Conservation (phyloP, 352 stramenopile genomes). For the Pythium coloratum region DNA sequence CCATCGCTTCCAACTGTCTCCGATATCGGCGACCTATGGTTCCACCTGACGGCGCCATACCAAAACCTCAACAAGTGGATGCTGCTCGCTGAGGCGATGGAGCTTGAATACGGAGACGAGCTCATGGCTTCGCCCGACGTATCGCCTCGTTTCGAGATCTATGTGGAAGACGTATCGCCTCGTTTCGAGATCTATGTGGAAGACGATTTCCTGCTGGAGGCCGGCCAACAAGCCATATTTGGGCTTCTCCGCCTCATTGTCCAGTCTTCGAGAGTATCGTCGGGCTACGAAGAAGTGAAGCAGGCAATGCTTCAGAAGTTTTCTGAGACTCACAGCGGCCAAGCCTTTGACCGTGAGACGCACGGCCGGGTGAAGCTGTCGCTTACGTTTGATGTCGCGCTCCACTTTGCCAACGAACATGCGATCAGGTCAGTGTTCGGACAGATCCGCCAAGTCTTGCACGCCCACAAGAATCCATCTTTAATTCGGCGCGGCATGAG, state of each 20-base stretch:
- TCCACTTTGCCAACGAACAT: constrained; percentile 16
- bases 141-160: no score
- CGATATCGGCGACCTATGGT: constrained; percentile 11
- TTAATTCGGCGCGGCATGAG: neutral
- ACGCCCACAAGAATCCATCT: no score
- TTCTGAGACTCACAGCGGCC: neutral
- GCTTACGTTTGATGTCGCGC: constrained; percentile 3
- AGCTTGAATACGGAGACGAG: constrained; percentile 11
- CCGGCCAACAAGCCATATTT: no score
- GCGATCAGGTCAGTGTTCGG: constrained; percentile 13
- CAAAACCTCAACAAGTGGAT: constrained; percentile 15
- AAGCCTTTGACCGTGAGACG: constrained; percentile 5
- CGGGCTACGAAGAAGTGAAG: neutral
- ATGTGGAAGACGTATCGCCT: no score
- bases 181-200: no score
- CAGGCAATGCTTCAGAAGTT: constrained; percentile 9
- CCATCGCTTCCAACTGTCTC: constrained; percentile 17
- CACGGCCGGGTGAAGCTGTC: constrained; percentile 17
- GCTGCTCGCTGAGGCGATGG: constrained; percentile 16
- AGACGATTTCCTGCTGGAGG: no score
- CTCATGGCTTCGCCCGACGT: neutral
- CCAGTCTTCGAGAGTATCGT: constrained; percentile 7
- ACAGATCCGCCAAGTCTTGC: constrained; percentile 6
- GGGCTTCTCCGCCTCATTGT: neutral
- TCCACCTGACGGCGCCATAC: constrained; percentile 3